Base-by-base conservation (phyloP, 1,139 yeast genomes). In the Candida mesenterica region DNA sequence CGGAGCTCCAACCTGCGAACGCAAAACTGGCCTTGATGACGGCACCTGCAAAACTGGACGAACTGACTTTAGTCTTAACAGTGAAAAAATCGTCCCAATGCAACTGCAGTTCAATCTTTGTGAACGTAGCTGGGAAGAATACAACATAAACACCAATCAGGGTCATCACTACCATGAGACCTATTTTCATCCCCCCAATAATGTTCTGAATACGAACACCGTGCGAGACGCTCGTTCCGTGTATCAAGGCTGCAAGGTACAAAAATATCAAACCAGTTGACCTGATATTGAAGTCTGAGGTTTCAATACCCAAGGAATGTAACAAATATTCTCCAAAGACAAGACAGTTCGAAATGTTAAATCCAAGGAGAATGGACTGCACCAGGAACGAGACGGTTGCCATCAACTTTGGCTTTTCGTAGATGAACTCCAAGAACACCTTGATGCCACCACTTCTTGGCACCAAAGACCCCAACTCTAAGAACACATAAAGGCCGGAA, bases 371-470 rank as follows among this genome's bases (percentile, higher is more conserved):
- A 2, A 83, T 68, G 2, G 82, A 72, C 49, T 70, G 80, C 2
- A 78, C 53, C 45, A 77, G 75, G 47, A 74, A 75, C 2, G 79
- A 65, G 6, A 80, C 86, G 33, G 82, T 74, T 34, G 77, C 72
- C 54, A 82, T 57, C 63, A 78, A 63, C 36, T 62, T 65, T 0
- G 90, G 92, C 42, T 61, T 72, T 36, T 72, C 68, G 50, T 79
- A 83, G 15, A 82, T 75, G 43, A 72, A 75, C 51, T 82, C 90
- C 42, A 83, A 57, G 44, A 83, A 83, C 14, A 78, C 81, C 49
- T 83, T 83, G 24, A 81, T 73, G 0, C 92, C 94, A 3, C 94
- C 92, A 45, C 82, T 78, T 51, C 85, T 62, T 0, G 90, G 89
- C 7, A 82, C 68, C 46, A 81, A 66, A 4, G 83, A 75, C 0